Base-by-base conservation (phyloP, 129 eudicot genomes). In the Solidago caesia region DNA sequence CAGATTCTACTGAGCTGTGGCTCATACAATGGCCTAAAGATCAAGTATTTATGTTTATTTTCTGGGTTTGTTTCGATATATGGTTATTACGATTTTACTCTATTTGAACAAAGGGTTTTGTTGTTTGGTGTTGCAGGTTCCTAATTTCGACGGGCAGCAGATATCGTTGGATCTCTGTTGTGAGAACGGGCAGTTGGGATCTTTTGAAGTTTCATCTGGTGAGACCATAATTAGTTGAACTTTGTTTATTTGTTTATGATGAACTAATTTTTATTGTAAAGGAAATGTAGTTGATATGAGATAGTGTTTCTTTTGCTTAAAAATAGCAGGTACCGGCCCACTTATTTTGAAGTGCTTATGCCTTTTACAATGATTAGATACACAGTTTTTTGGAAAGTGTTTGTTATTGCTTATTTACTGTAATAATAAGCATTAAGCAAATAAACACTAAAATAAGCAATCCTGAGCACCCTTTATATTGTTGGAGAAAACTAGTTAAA, bases 1-100 rank as follows among this genome's bases (percentile, higher is more conserved):
- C 83, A 10, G 90, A 85, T 74, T 86, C 91, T 15, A 79, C 86
- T 45, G 97, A 91, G 75, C 75, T 91, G 55, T 89, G 97, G 96
- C 96, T 91, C 56, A 83, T 91, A 25, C 89, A 91, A 45, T 86
- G 84, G 87, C 97, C 92, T 25, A 70, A 68, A 46, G 83, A 87
- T 76, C 89, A 79, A 58, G 92, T 85, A 81, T 70, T 44, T 33
- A 33, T 33, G 39, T 33, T 33, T 33, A 3, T 33, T 33, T 33
- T 15, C 1, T 8, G 1, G 16, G 3, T 52, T 52, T 53, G 45
- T 49, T 52, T 62, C 5, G 59, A 7, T 8, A 48, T 48, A 8
- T 48, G 55, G 12, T 12, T 53, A 12, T 21, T 21, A 21, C 21
- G 0, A 21, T 21, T 21, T 21, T 21, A 21, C 21, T 21, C 21